Evolutionary conservation across 306 rosid species (phyloP).

Genomic region (Ormosia emarginata): DNA sequence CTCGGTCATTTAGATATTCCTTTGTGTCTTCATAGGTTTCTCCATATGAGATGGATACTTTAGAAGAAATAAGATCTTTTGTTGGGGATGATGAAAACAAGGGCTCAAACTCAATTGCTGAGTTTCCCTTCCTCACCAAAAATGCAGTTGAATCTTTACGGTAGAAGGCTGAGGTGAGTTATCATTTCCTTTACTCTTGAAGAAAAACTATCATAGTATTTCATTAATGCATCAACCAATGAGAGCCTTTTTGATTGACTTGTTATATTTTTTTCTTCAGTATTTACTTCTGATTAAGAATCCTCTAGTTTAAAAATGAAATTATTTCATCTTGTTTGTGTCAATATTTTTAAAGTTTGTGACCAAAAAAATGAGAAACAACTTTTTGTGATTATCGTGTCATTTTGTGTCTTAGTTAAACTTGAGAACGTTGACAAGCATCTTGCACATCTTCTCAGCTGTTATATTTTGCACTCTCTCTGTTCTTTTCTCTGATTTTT

Average conservation of each 20-base stretch:
- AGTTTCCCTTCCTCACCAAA: conserved; percentile 72
- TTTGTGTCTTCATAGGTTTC: conserved; percentile 59
- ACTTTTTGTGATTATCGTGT: background rate
- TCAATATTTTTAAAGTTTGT: background rate
- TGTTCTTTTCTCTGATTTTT: background rate
- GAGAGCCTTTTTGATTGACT: background rate
- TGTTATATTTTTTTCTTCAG: background rate
- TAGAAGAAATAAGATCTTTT: conserved; percentile 69
- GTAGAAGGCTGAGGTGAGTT: conserved; percentile 87
- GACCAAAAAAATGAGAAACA: background rate
- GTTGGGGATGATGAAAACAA: conserved; percentile 63
- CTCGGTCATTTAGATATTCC: conserved; percentile 11
- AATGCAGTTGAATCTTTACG: conserved; percentile 87
- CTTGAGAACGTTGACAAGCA: background rate
- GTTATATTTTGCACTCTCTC: conserved; percentile 7
- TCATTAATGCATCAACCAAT: background rate
- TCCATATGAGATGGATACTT: conserved; percentile 71
- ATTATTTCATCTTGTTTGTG: background rate
- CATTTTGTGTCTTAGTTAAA: background rate
- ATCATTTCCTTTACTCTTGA: conserved; percentile 16
- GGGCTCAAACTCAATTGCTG: conserved; percentile 51
- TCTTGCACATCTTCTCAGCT: background rate
- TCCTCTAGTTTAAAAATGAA: background rate
- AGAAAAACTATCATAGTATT: background rate
- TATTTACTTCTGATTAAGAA: background rate